Evolutionary conservation across 2,329 filamentous ascomycete species (phyloP).

Genomic region (Penicillium sp.): DNA sequence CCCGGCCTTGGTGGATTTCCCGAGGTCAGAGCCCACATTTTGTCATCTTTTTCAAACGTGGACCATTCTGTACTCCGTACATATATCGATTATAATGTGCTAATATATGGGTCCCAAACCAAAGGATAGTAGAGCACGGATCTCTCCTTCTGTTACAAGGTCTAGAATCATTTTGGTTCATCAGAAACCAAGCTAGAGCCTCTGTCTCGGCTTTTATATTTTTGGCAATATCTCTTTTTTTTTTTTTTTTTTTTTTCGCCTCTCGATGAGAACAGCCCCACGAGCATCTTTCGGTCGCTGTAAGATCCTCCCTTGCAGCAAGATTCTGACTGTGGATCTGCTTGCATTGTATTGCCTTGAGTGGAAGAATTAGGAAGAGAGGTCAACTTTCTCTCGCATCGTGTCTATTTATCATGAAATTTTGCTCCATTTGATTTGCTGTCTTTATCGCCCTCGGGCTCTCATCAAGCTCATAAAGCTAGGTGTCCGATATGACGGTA

Average conservation of each 20-base stretch:
- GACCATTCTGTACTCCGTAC: not conserved
- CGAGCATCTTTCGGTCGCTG: constrained; percentile 3
- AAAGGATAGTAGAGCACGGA: not conserved
- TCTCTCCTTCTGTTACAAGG: not conserved
- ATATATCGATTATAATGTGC: not conserved
- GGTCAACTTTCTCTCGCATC: not conserved
- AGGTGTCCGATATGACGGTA: not conserved
- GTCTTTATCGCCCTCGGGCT: not conserved
- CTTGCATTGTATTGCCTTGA: not conserved
- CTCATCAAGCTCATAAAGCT: not conserved
- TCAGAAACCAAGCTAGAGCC: not conserved
- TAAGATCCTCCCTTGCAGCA: constrained; percentile 3
- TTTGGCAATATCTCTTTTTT: not conserved
- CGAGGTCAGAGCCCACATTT: not conserved
- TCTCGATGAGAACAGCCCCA: not conserved
- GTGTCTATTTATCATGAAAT: not conserved
- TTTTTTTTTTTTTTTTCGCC: too few relatives aligned
- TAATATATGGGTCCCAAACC: not conserved
- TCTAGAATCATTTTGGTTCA: not conserved
- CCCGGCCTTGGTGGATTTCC: not conserved
- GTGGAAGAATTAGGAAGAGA: not conserved
- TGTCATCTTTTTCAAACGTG: not conserved
- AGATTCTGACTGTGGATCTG: not conserved
- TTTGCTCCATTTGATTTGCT: not conserved
- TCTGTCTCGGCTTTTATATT: not conserved